Percentiles rank a stretch among this genome's conserved stretches.
phyloP scores from a whole-genome alignment of 768 basidiomycete genomes.

The Hemileccinum impolitum region DNA sequence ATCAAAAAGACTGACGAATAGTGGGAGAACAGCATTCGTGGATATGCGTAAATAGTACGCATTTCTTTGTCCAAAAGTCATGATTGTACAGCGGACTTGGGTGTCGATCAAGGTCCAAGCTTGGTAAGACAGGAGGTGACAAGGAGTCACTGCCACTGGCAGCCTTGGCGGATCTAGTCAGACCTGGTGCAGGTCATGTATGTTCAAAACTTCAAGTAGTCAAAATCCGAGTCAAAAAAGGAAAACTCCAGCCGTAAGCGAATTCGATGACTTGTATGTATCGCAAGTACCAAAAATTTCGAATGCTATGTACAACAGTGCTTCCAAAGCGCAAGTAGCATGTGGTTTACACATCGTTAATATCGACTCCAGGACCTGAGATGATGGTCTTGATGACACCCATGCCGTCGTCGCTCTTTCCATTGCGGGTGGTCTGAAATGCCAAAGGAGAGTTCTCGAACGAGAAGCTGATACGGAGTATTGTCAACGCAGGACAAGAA shows the following conservation, averaged over 20 bases:
- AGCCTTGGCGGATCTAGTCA: no score
- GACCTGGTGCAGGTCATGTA: no score
- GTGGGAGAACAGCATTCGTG: conserved; percentile 64
- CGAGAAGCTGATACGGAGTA: conserved; percentile 44
- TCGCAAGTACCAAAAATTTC: no score
- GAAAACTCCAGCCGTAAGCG: no score
- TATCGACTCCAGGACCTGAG: conserved; percentile 66
- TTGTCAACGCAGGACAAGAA: background rate
- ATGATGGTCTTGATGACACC: conserved; percentile 88
- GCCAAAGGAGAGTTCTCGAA: conserved; percentile 79
- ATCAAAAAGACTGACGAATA: conserved; percentile 53
- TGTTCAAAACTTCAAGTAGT: no score
- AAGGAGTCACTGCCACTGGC: no score
- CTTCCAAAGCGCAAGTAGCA: no score
- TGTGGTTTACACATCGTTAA: conserved; percentile 36
- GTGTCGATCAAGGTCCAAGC: no score
- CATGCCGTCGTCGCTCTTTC: conserved; percentile 84
- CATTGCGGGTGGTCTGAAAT: conserved; percentile 75
- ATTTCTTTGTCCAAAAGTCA: conserved; percentile 73
- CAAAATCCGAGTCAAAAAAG: no score
- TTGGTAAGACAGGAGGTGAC: no score
- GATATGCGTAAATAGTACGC: conserved; percentile 82
- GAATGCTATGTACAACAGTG: no score
- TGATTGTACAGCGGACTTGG: conserved; percentile 20
- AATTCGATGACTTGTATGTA: no score